Evolutionary conservation across 441 rosid species (phyloP).

Genomic region (Euphorbia corollata): DNA sequence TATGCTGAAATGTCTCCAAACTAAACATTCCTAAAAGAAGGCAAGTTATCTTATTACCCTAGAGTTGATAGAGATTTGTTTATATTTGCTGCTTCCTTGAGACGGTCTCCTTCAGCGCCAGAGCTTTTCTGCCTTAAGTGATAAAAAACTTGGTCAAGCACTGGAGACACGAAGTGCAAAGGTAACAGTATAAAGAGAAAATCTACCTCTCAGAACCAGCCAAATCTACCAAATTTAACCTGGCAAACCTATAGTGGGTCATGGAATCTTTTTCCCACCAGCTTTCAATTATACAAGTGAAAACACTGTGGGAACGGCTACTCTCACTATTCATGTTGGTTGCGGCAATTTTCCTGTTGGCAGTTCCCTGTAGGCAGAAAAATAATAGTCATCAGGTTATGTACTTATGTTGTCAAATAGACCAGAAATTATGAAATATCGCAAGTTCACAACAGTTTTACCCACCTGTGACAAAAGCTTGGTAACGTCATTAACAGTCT

Average conservation of each 20-base stretch:
- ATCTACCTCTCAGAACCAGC: slow-evolving; percentile 96
- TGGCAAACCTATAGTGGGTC: slow-evolving; percentile 77
- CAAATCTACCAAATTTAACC: slow-evolving; percentile 89
- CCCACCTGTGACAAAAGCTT: slow-evolving; percentile 69
- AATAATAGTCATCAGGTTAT: slow-evolving; percentile 13
- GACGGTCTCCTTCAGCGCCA: slow-evolving; percentile 94
- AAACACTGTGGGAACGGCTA: slow-evolving; percentile 95
- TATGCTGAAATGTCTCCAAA: slow-evolving; percentile 5
- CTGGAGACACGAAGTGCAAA: slow-evolving; percentile 8
- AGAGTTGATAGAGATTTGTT: slow-evolving; percentile 91
- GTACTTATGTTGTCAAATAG: slow-evolving; percentile 12
- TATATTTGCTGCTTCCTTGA: slow-evolving; percentile 95
- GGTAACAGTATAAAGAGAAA: neutral
- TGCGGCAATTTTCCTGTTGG: slow-evolving; percentile 83
- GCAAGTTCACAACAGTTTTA: slow-evolving; percentile 10
- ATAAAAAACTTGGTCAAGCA: slow-evolving; percentile 19
- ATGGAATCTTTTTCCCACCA: slow-evolving; percentile 82
- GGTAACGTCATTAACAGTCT: slow-evolving; percentile 59
- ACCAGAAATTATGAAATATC: slow-evolving; percentile 6
- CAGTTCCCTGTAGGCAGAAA: slow-evolving; percentile 55
- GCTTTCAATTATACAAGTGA: slow-evolving; percentile 88
- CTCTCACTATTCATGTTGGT: slow-evolving; percentile 94
- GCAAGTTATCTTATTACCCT: slow-evolving; percentile 49
- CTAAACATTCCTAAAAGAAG: slow-evolving; percentile 8
- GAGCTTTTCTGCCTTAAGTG: slow-evolving; percentile 83